Evolutionary conservation across 108 stramenopile genomes (phyloP), one percentile per base, ranked within the genome.

Genomic region (Conticribra guillardii): DNA sequence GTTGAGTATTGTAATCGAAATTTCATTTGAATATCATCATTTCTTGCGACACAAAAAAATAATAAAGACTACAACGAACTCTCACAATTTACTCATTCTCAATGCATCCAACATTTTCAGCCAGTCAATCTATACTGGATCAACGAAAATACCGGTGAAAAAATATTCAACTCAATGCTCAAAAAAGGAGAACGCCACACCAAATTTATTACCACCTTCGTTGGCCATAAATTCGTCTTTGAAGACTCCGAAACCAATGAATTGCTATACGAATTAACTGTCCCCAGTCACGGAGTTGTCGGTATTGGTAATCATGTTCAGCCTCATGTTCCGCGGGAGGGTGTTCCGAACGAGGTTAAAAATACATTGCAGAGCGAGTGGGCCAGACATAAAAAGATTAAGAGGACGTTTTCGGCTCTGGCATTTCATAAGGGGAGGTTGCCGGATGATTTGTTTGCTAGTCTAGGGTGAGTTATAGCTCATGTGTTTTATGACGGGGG

Each of bases 371-470:
- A 44, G 0, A 32, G 50, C 47, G 88, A 89, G 56, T 89, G 88
- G 88, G 46, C 8, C 19, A 61, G 79, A 23, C 85, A 89, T 54
- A 54, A 71, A 2, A 60, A 51, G 17, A 66, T 86, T 14, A 64
- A 74, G 27, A 76, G 88, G 8, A 86, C 88, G 0, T 89, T 85
- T 54, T 62, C 57, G 23, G 68, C 88, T 0, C 58, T 89, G 27
- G 85, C 81, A 47, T 89, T 86, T 49, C 61, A 68, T 47, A 86
- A 86, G 72, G 88, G 85, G 31, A 69, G 82, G 19, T 56, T 89
- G 34, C 85, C 85, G 0, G 54, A 81, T 55, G 88, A 89, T 74
- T 71, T 89, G 45, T 89, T 71, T 73, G 88, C 87, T n/a, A 80
- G 78, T 64, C 73, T 95, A 37, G 85, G 37, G 37, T 41, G 37